Conservation (phyloP, 2,329 filamentous ascomycete genomes). For the Drechslerella dactyloides region DNA sequence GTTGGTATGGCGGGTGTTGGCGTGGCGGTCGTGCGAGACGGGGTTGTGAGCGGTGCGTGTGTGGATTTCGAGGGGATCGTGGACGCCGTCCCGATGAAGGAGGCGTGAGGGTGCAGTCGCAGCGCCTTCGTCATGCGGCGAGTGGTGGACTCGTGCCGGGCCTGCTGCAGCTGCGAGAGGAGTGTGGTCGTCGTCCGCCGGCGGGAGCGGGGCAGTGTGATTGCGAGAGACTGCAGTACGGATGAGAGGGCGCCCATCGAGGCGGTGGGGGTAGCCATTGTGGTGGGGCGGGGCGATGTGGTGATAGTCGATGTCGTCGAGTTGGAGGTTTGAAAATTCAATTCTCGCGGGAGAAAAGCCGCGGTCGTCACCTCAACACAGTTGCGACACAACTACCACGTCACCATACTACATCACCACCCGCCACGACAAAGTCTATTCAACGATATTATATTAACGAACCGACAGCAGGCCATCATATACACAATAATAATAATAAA, state of each 20-base stretch:
- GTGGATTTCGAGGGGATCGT: conserved; percentile 31
- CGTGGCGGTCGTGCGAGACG: conserved; percentile 52
- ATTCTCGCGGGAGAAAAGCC: no score
- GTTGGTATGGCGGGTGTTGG: conserved; percentile 59
- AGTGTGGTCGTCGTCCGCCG: conserved; percentile 3
- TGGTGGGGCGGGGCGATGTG: background rate
- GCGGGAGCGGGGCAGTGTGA: background rate
- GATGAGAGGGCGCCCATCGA: conserved; percentile 25
- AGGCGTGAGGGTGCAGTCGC: conserved; percentile 63
- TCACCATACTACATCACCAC: background rate
- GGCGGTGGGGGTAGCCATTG: conserved; percentile 24
- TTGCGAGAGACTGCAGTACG: conserved; percentile 11
- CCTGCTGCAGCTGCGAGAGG: conserved; percentile 10
- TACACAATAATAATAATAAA: conserved; percentile 28
- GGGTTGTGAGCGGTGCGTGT: conserved; percentile 23
- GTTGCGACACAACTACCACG: no score
- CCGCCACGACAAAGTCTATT: background rate
- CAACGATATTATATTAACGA: conserved; percentile 1
- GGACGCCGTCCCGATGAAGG: conserved; percentile 57
- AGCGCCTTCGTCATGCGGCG: conserved; percentile 63
- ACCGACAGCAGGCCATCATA: conserved; percentile 26
- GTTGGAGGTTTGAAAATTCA: background rate
- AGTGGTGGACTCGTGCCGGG: conserved; percentile 62
- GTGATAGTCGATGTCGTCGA: background rate
- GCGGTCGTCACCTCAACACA: no score